These are phyloP conservation scores for Arabis alpina DNA, from an alignment of 345 rosid species.

Conservation along the genomic window DNA sequence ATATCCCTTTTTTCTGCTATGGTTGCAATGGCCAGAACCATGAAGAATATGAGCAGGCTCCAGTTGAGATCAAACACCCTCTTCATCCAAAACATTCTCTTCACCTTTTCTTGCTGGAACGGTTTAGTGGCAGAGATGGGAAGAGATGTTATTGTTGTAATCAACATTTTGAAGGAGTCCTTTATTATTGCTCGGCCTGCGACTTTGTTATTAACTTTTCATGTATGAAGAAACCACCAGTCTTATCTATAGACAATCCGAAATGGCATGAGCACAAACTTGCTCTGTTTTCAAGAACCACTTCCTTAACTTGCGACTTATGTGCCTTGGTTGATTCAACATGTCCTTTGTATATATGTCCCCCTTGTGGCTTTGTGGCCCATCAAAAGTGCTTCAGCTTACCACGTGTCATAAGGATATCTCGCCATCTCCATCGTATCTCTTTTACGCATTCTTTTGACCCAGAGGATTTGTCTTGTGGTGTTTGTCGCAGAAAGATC, in stretches of 20 bases:
- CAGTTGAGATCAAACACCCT: conserved; percentile 2
- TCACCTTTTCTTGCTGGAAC: neutral
- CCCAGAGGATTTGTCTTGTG: neutral
- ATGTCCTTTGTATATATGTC: neutral
- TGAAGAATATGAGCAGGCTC: neutral
- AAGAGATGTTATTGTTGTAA: neutral
- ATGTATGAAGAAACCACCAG: neutral
- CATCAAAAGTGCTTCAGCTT: neutral
- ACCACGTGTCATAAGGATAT: conserved; percentile 3
- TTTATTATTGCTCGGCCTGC: neutral
- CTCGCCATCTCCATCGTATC: neutral
- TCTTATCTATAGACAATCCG: neutral
- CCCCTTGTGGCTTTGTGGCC: conserved; percentile 1
- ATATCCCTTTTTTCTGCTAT: neutral
- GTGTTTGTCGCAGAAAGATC: neutral
- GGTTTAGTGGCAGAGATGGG: too few species aligned
- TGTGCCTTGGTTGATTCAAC: neutral
- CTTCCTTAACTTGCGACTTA: neutral
- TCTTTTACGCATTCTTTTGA: neutral
- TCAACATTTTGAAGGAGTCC: neutral
- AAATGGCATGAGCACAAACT: conserved; percentile 8
- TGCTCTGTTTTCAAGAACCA: neutral
- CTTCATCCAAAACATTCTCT: conserved; percentile 18
- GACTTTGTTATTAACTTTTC: neutral
- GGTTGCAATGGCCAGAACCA: neutral